These are phyloP conservation scores for Citrullus mucosospermus DNA, from an alignment of 306 rosid species.

Conservation along the genomic window DNA sequence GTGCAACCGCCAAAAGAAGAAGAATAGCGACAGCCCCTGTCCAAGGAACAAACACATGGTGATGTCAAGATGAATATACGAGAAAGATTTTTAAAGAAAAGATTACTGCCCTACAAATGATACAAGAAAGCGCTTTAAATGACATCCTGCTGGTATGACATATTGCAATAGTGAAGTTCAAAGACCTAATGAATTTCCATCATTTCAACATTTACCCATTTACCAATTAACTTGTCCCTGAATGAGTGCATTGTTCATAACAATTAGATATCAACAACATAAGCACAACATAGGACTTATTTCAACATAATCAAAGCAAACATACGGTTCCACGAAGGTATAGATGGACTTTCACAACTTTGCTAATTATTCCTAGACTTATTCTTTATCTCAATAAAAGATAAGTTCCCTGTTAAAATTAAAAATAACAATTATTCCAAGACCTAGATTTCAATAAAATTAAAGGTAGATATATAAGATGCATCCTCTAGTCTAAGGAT, in stretches of 20 bases:
- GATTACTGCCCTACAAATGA: background rate
- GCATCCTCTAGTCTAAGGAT: background rate
- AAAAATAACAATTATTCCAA: too few relatives aligned
- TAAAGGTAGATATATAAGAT: background rate
- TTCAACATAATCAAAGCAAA: background rate
- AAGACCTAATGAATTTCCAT: background rate
- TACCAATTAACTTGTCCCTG: background rate
- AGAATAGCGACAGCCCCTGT: slow-evolving; percentile 94
- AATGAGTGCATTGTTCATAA: background rate
- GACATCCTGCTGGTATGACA: background rate
- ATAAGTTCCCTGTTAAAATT: too few relatives aligned
- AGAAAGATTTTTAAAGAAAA: background rate
- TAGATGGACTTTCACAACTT: too few relatives aligned
- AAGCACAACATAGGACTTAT: background rate
- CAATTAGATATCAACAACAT: background rate
- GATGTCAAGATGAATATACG: background rate
- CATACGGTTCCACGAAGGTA: background rate
- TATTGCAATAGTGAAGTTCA: background rate
- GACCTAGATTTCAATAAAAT: background rate
- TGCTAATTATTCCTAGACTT: background rate
- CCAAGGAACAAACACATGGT: slow-evolving; percentile 7
- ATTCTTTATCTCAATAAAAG: too few relatives aligned
- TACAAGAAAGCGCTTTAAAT: background rate
- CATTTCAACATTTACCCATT: background rate
- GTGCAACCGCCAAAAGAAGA: slow-evolving; percentile 93